Percentiles rank a stretch among this genome's conserved stretches.
phyloP scores from a whole-genome alignment of 257 asterid genomes.

The Solanum ossicruentum region DNA sequence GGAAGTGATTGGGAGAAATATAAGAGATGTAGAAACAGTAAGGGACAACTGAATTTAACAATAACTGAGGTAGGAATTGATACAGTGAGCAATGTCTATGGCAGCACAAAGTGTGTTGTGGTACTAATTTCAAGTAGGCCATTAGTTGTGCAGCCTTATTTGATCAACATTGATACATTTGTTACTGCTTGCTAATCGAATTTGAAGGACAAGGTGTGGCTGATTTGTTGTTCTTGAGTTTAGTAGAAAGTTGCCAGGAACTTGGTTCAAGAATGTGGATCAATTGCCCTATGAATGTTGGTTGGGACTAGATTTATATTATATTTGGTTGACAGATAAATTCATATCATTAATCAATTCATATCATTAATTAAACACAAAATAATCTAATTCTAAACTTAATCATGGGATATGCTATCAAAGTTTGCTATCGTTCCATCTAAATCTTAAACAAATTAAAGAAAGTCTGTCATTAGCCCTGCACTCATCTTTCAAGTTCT shows the following conservation, averaged over 20 bases:
- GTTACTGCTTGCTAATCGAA: slow-evolving; percentile 76
- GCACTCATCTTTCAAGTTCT: no score
- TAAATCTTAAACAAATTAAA: no score
- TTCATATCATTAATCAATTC: no score
- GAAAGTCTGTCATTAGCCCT: no score
- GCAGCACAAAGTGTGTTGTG: slow-evolving; percentile 32
- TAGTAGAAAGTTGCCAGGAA: slow-evolving; percentile 36
- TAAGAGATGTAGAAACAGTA: slow-evolving; percentile 11
- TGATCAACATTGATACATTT: slow-evolving; percentile 25
- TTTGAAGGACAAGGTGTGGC: slow-evolving; percentile 52
- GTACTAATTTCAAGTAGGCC: slow-evolving; percentile 46
- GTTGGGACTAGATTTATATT: not conserved
- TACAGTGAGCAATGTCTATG: slow-evolving; percentile 27
- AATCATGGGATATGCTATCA: no score
- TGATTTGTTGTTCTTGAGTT: slow-evolving; percentile 42
- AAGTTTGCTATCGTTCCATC: no score
- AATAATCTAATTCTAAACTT: no score
- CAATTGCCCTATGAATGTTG: slow-evolving; percentile 52
- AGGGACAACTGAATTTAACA: slow-evolving; percentile 33
- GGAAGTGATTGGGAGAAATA: no score
- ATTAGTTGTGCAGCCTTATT: slow-evolving; percentile 28
- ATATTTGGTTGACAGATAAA: no score
- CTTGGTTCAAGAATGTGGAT: slow-evolving; percentile 49
- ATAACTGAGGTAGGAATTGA: slow-evolving; percentile 24
- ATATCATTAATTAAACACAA: no score